Evolutionary conservation across 1,284 basidiomycete species (phyloP), one percentile per base, ranked within the genome.

Genomic region (Trametes pubescens): DNA sequence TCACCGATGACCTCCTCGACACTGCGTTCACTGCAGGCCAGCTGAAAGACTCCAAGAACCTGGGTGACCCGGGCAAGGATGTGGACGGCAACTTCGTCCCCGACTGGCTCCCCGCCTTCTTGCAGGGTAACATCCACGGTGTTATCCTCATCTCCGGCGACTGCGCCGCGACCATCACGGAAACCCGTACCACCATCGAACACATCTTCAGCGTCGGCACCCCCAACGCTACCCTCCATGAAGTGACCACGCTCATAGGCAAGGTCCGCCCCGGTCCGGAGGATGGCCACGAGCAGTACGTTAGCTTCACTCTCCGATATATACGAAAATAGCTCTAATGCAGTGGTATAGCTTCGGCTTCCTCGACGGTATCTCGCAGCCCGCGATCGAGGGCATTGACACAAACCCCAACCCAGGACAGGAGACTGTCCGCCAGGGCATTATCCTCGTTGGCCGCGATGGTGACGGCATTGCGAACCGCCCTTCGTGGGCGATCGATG

Each of bases 401-500:
- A 75, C 71, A 18, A 69, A 70, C 32, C 73, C 73, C 18, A 65
- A 73, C 21, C 78, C 78, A 6, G 79, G 79, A 11, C 79, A 79
- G 65, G 69, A 71, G 37, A 65, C 72, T 18, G 71, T 77, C 55
- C 56, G 53, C 0, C 71, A 75, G 52, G 81, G 80, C 35, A 64
- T 75, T 24, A 73, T 81, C 52, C 65, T 81, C 22, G 59, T 76
- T 22, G 78, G 78, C 8, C 74, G 75, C 44, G 65, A 67, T 6
- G 72, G 72, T 26, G 79, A 80, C 62, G 52, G 61, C 2, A n/a
- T 43, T 14, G 68, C 61, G 3, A 16, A 16, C 40, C 80, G 84
- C 26, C 82, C 83, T 0, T 59, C 76, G 0, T 86, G 85, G 84
- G 78, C 80, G 14, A 71, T 78, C 22, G 84, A 86, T 55, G 85